These are phyloP conservation scores for Boletus edulis DNA, from an alignment of 768 basidiomycete genomes.

Conservation along the genomic window DNA sequence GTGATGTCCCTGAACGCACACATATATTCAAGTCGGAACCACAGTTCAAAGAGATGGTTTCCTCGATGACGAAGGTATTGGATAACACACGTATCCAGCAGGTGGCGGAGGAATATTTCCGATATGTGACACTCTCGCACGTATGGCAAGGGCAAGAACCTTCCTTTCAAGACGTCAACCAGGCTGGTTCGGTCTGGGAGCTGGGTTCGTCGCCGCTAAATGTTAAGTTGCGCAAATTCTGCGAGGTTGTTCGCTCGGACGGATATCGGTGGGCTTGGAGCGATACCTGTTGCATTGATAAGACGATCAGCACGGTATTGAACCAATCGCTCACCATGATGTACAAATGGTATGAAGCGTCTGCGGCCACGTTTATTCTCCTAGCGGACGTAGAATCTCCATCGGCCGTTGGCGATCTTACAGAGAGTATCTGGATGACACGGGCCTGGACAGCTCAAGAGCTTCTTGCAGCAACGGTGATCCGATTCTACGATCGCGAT, in stretches of 20 bases:
- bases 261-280: constrained; percentile 12
- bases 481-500: constrained; percentile 6
- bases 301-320: constrained; percentile 2
- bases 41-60: no score
- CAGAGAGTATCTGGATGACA: constrained; percentile 3
- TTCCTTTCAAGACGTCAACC: no score
- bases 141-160: no score
- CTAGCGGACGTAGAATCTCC: not conserved
- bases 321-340: constrained; percentile 11
- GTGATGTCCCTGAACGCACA: no score
- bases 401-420: not conserved
- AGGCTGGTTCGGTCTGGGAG: no score
- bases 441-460: constrained; percentile 17
- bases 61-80: not conserved
- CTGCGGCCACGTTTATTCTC: not conserved
- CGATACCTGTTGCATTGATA: constrained; percentile 14
- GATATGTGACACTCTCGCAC: no score
- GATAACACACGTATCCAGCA: no score
- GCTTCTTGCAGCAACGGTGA: constrained; percentile 7
- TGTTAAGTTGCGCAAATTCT: no score
- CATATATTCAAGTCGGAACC: no score
- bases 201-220: no score
- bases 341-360: constrained; percentile 13
- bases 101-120: no score
- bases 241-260: no score